Evolutionary conservation across 2,329 filamentous ascomycete genomes (phyloP), one percentile per base, ranked within the genome.

Genomic region (Fusarium hainanense): DNA sequence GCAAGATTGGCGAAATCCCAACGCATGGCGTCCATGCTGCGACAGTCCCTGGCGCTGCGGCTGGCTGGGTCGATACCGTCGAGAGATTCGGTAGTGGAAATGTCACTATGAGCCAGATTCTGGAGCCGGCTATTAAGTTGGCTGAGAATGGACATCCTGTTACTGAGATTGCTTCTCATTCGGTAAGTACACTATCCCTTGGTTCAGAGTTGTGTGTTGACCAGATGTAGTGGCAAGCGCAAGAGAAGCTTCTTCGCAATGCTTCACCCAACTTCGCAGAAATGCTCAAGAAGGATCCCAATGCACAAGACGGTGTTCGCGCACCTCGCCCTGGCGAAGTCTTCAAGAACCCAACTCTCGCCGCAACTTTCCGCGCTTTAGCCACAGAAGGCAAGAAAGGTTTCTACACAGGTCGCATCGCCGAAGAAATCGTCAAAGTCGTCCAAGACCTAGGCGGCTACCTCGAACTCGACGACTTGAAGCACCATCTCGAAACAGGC

Each of bases 111-210:
- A 87, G 89, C 71, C 89, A 97, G 75, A 90, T 98, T 61, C 83
- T 99, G 13, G 86, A 83, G 7, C 95, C 96, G 0, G 96, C 94
- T 0, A 94, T 97, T 66, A 89, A 91, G 76, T 82, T 98, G 37
- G 96, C 90, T 7, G 95, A 98, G 78, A 88, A 93, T 61, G 96
- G 96, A 0, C 98, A 95, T 69, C 93, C 96, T 0, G 93, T 99
- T 4, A 93, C 92, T 3, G 93, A 98, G 77, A 79, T 97, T 11
- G 87, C 92, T 21, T 88, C 90, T 0, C 83, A 82, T 37, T 89
- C 86, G 70, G 92, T 95, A 79, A 3, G 21, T 21, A 21, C 3
- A 21, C 21, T 21, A 21, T 3, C 4, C 21, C 4, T 21, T 21
- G 21, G 4, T 4, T 21, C 4, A 21, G 21, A 21, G 21, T 21